Percentiles rank a stretch among this genome's conserved stretches.
Evolutionary conservation across 2,329 filamentous ascomycete species (phyloP).

Genomic region (Penicillium frequentans): DNA sequence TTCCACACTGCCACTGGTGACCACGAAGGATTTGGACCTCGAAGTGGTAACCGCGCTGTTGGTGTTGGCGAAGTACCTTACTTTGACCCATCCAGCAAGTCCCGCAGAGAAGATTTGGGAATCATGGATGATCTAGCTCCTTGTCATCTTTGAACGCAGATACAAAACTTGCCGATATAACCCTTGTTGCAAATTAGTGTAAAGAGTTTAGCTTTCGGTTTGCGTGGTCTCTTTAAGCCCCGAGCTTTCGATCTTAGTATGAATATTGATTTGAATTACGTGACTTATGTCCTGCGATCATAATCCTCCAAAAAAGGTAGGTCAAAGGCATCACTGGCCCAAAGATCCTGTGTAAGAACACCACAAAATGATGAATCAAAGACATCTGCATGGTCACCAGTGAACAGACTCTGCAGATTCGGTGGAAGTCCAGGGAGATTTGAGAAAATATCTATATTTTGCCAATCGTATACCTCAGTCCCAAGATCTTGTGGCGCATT

Average conservation of each 20-base stretch:
- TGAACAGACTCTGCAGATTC: not conserved
- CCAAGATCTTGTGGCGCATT: not conserved
- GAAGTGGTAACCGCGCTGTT: slow-evolving; percentile 52
- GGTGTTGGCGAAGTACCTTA: slow-evolving; percentile 57
- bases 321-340: not conserved
- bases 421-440: not conserved
- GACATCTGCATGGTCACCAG: not conserved
- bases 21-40: slow-evolving; percentile 49
- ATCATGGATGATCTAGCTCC: slow-evolving; percentile 17
- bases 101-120: slow-evolving; percentile 25
- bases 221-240: no score
- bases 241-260: no score
- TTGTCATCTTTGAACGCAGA: slow-evolving; percentile 15
- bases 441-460: not conserved
- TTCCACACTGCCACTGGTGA: slow-evolving; percentile 58
- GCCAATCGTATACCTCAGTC: not conserved
- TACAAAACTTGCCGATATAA: not conserved
- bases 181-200: no score
- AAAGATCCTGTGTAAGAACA: not conserved
- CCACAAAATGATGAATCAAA: not conserved
- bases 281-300: not conserved
- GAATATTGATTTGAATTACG: not conserved
- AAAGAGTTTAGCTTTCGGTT: no score
- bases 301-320: not conserved
- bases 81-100: slow-evolving; percentile 46